Conservation (phyloP, 2,329 filamentous ascomycete genomes). For the Aspergillus aculeatus region DNA sequence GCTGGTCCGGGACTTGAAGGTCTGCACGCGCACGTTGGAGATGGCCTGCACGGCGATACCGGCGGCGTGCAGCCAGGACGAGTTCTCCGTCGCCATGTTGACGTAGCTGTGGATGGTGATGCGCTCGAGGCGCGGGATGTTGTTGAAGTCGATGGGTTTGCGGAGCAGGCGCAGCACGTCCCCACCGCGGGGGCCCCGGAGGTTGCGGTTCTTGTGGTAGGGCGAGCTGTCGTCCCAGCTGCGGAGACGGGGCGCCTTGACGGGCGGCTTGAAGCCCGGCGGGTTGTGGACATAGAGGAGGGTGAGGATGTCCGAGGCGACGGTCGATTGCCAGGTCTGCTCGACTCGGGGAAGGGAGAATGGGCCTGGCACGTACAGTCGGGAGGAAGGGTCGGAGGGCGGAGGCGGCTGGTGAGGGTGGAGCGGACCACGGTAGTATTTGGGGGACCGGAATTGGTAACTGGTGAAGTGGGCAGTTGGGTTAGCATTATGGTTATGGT, state of each 20-base stretch:
- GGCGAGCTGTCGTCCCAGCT: conserved; percentile 87
- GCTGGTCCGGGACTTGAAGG: conserved; percentile 68
- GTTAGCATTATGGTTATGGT: no score
- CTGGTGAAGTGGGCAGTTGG: conserved; percentile 46
- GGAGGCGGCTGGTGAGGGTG: conserved; percentile 91
- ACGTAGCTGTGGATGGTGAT: conserved; percentile 77
- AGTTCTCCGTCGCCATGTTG: conserved; percentile 68
- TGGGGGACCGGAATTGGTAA: conserved; percentile 92
- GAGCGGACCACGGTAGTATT: conserved; percentile 89
- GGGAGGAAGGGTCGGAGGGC: conserved; percentile 80
- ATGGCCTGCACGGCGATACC: conserved; percentile 84
- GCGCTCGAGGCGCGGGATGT: conserved; percentile 77
- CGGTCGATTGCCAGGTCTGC: conserved; percentile 84
- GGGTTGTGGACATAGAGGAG: conserved; percentile 83
- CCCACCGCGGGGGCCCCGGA: conserved; percentile 78
- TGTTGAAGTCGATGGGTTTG: conserved; percentile 70
- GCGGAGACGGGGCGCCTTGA: conserved; percentile 67
- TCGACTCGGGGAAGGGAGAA: conserved; percentile 84
- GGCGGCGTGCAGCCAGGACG: conserved; percentile 74
- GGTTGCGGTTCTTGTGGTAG: conserved; percentile 88
- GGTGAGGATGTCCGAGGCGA: conserved; percentile 83
- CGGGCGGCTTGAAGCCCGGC: conserved; percentile 65
- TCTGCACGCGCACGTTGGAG: conserved; percentile 69
- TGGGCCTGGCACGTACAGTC: conserved; percentile 84
- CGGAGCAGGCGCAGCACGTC: conserved; percentile 54